Evolutionary conservation across 2,329 filamentous ascomycete species (phyloP).

Genomic region (Penicillium oxalicum): DNA sequence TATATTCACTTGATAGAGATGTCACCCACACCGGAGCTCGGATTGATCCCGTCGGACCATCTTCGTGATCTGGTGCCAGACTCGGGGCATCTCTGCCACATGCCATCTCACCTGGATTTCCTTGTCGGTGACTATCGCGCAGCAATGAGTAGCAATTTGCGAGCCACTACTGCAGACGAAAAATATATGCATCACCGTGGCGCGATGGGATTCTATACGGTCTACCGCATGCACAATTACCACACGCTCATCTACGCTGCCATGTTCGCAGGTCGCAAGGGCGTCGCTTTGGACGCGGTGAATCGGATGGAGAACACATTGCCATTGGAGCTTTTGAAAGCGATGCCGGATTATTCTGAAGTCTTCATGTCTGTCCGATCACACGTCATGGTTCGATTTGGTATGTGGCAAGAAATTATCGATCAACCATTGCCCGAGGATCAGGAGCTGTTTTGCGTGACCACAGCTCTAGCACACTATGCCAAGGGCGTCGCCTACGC

Average conservation of each 20-base stretch:
- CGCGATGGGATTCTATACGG: constrained; percentile 64
- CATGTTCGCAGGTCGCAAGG: constrained; percentile 66
- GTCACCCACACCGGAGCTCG: constrained; percentile 60
- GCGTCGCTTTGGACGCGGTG: constrained; percentile 57
- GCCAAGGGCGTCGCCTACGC: constrained; percentile 63
- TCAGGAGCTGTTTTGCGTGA: constrained; percentile 58
- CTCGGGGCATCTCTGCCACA: constrained; percentile 65
- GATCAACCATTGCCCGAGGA: constrained; percentile 54
- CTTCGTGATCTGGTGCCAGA: constrained; percentile 63
- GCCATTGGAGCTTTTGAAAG: constrained; percentile 60
- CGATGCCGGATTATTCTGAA: constrained; percentile 76
- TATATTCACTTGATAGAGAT: constrained; percentile 77
- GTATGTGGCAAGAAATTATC: constrained; percentile 62
- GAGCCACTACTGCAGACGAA: constrained; percentile 62
- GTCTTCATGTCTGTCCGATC: constrained; percentile 61
- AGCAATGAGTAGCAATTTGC: constrained; percentile 61
- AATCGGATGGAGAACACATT: constrained; percentile 55
- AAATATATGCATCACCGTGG: constrained; percentile 57
- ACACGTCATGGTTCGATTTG: constrained; percentile 68
- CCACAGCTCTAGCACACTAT: constrained; percentile 63
- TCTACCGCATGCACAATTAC: constrained; percentile 69
- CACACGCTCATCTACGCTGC: constrained; percentile 72
- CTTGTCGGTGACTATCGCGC: constrained; percentile 64
- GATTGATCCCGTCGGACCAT: constrained; percentile 54
- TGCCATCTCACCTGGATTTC: constrained; percentile 72